Conservation (phyloP, 164 flowering plant species). For the Macadamia tetraphylla region DNA sequence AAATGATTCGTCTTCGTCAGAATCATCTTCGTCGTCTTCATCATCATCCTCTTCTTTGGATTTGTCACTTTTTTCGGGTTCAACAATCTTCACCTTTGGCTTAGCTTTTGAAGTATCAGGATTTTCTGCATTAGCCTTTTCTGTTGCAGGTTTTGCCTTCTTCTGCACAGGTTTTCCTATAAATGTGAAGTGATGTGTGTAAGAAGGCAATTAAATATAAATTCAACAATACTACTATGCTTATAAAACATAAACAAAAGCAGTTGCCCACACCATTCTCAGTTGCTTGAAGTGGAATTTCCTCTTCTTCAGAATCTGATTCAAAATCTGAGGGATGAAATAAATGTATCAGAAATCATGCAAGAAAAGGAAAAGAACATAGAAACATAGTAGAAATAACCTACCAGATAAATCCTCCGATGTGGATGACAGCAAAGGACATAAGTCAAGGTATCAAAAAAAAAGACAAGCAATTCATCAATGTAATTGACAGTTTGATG, state of each 20-base stretch:
- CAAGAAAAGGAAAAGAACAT: background rate
- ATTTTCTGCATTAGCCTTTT: slow-evolving; percentile 19
- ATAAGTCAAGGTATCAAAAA: slow-evolving; percentile 12
- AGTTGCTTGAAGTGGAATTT: slow-evolving; percentile 9
- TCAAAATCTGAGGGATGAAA: slow-evolving; percentile 21
- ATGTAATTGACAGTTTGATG: too few relatives aligned
- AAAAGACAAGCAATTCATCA: background rate
- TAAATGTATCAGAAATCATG: too few relatives aligned
- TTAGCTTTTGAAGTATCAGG: slow-evolving; percentile 18
- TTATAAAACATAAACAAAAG: background rate
- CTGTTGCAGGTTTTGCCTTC: slow-evolving; percentile 21
- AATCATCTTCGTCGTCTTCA: slow-evolving; percentile 27
- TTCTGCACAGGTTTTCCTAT: slow-evolving; percentile 29
- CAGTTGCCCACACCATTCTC: slow-evolving; percentile 31
- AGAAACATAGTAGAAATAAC: background rate
- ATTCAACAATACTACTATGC: background rate
- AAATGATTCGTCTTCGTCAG: slow-evolving; percentile 30
- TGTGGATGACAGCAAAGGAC: background rate
- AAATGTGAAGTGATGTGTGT: background rate
- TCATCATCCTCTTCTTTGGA: slow-evolving; percentile 22
- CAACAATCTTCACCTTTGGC: slow-evolving; percentile 25
- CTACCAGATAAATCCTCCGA: slow-evolving; percentile 12
- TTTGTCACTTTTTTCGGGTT: slow-evolving; percentile 24
- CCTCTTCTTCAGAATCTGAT: slow-evolving; percentile 30
- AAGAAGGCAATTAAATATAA: background rate